Percentiles rank a stretch among this genome's conserved stretches.
Conservation (phyloP, 371 early-diverging fungal species). For the Paraphysoderma sedebokerense region DNA sequence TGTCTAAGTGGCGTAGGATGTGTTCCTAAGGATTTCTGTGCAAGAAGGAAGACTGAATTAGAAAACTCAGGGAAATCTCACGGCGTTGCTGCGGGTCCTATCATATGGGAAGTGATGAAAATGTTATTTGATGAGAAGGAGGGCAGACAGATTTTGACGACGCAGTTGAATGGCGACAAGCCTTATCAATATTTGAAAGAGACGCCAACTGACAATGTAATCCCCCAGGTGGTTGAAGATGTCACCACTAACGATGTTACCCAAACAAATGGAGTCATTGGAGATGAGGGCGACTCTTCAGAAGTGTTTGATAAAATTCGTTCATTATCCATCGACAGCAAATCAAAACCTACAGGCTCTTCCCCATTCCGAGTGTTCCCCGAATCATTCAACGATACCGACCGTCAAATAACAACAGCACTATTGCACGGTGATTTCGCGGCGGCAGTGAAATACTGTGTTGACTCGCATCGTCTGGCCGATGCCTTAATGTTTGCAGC, state of each 20-base stretch:
- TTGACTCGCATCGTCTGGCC: conserved; percentile 57
- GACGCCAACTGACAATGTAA: background rate
- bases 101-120: conserved; percentile 73
- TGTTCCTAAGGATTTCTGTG: no score
- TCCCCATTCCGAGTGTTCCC: conserved; percentile 43
- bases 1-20: no score
- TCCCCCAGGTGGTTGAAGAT: conserved; percentile 4
- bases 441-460: conserved; percentile 68
- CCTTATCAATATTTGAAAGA: background rate
- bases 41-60: no score
- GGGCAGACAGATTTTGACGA: conserved; percentile 34
- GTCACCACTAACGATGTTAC: conserved; percentile 2
- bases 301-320: no score
- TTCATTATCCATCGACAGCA: no score
- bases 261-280: background rate
- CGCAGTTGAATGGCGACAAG: background rate
- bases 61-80: no score
- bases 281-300: background rate
- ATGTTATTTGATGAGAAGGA: conserved; percentile 55
- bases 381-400: conserved; percentile 37
- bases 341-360: no score
- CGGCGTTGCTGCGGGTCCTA: no score
- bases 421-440: conserved; percentile 80
- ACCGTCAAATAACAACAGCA: conserved; percentile 61
- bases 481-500: conserved; percentile 85